phyloP scores from a whole-genome alignment of 1,284 basidiomycete species.

The Wolfiporia cocos region DNA sequence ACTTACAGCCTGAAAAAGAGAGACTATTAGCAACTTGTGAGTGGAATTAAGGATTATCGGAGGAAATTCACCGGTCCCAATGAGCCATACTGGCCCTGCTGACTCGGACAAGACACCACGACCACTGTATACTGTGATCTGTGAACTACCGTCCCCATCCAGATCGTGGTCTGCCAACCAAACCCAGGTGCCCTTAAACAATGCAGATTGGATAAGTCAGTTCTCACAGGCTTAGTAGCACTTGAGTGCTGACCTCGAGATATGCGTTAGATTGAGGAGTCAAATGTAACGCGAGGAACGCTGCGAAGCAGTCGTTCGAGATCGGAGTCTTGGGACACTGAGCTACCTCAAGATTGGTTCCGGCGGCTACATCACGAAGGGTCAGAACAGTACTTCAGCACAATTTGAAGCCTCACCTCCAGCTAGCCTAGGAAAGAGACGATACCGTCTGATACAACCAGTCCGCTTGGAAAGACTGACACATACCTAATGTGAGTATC shows the following conservation, averaged over 20 bases:
- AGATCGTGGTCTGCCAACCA: constrained; percentile 80
- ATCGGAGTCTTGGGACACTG: constrained; percentile 38
- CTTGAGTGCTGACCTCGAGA: constrained; percentile 38
- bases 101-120: constrained; percentile 76
- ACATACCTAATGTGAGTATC: constrained; percentile 49
- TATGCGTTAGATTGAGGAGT: constrained; percentile 52
- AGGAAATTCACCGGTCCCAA: constrained; percentile 55
- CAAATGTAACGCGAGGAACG: constrained; percentile 60
- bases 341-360: constrained; percentile 45
- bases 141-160: constrained; percentile 37
- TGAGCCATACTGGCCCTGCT: constrained; percentile 67
- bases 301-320: constrained; percentile 41
- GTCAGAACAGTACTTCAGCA: neutral
- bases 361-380: constrained; percentile 25
- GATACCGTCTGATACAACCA: neutral
- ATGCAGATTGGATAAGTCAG: neutral
- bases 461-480: neutral
- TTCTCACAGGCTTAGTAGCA: neutral
- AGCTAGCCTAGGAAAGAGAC: constrained; percentile 13
- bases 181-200: constrained; percentile 43
- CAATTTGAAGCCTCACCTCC: constrained; percentile 14
- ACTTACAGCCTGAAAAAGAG: constrained; percentile 5
- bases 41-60: too few relatives aligned
- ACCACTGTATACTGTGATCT: constrained; percentile 63
- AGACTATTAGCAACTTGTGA: too few relatives aligned